These are phyloP conservation scores for Sarocladiaceae sp. DNA, from an alignment of 2,329 filamentous ascomycete species.

Conservation along the genomic window DNA sequence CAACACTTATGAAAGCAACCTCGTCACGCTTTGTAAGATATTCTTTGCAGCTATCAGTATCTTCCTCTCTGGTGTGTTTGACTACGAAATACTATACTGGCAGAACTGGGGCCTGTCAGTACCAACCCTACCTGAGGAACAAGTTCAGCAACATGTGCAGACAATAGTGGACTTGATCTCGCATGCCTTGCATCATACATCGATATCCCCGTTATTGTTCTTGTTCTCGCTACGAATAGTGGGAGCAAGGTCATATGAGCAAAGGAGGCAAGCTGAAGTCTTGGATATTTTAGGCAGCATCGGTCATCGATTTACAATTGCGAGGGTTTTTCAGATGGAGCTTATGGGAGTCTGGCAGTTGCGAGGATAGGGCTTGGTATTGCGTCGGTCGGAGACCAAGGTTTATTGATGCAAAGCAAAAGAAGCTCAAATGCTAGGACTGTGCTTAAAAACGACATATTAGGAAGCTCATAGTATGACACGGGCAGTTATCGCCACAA, in stretches of 20 bases:
- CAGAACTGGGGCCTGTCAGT: conserved; percentile 15
- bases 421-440: too few species aligned
- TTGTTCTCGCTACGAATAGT: conserved; percentile 29
- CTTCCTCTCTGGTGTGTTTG: conserved; percentile 30
- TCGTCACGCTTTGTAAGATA: conserved; percentile 14
- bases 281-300: conserved; percentile 15
- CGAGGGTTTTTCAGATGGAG: conserved; percentile 18
- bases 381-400: too few species aligned
- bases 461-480: not conserved
- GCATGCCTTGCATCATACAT: conserved; percentile 14
- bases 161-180: conserved; percentile 18
- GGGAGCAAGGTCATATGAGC: conserved; percentile 21
- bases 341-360: conserved; percentile 17
- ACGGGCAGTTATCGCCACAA: not conserved
- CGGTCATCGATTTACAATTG: conserved; percentile 20
- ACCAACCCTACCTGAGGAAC: conserved; percentile 15
- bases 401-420: too few species aligned
- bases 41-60: conserved; percentile 28
- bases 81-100: conserved; percentile 28
- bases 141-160: conserved; percentile 18
- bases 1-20: conserved; percentile 12
- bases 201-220: conserved; percentile 24
- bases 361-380: too few species aligned
- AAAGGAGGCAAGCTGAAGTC: conserved; percentile 18
- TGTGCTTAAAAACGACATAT: too few species aligned